Percentiles rank a stretch among this genome's conserved stretches.
These are phyloP conservation scores for Vitis rotundifolia DNA, from an alignment of 164 flowering plant genomes.

Conservation along the genomic window DNA sequence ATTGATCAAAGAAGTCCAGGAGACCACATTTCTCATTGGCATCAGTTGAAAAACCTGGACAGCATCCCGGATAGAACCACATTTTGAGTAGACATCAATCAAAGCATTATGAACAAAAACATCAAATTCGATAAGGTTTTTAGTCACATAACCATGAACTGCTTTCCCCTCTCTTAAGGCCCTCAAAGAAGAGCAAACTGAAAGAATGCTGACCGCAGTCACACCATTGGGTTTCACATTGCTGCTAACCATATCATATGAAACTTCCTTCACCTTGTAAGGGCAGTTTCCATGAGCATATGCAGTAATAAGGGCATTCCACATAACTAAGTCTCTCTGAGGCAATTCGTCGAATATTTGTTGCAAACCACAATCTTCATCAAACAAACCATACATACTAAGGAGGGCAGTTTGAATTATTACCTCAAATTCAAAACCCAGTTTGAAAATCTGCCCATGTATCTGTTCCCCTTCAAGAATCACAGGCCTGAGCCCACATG, in stretches of 20 bases:
- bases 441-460: constrained; percentile 29
- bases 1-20: constrained; percentile 43
- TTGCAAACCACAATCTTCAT: constrained; percentile 15
- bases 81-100: constrained; percentile 38
- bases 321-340: constrained; percentile 30
- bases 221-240: constrained; percentile 28
- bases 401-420: constrained; percentile 32
- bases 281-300: constrained; percentile 24
- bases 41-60: constrained; percentile 26
- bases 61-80: constrained; percentile 28
- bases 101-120: constrained; percentile 35
- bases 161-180: constrained; percentile 27
- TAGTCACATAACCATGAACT: constrained; percentile 31
- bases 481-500: constrained; percentile 25
- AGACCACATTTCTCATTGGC: constrained; percentile 34
- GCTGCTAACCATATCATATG: constrained; percentile 18
- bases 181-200: constrained; percentile 34
- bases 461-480: constrained; percentile 21
- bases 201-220: constrained; percentile 30
- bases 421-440: constrained; percentile 34
- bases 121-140: constrained; percentile 20
- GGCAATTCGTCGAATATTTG: constrained; percentile 34
- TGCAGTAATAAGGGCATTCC: constrained; percentile 34
- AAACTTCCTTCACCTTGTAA: constrained; percentile 19
- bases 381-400: constrained; percentile 31